phyloP scores from a whole-genome alignment of 2,329 filamentous ascomycete species.

The Cytospora schulzeri region DNA sequence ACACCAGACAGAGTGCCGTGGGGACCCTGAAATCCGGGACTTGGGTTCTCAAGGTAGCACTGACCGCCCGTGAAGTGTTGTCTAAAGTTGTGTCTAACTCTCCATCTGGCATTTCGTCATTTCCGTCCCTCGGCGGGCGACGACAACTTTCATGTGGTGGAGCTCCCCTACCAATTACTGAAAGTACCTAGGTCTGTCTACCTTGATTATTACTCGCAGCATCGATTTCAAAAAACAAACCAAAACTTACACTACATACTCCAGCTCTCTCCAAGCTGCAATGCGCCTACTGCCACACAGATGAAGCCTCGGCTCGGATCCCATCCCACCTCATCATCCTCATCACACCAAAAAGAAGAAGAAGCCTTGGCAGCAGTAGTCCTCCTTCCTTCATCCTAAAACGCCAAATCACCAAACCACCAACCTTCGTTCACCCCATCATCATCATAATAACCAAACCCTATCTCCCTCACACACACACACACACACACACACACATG shows the following conservation, averaged over 20 bases:
- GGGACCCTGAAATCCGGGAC: conserved; percentile 2
- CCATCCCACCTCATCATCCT: not conserved
- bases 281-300: conserved; percentile 13
- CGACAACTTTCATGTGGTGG: not conserved
- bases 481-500: not conserved
- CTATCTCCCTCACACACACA: no score
- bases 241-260: no score
- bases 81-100: not conserved
- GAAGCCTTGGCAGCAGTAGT: not conserved
- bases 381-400: not conserved
- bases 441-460: no score
- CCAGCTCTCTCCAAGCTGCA: not conserved
- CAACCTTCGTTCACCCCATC: no score
- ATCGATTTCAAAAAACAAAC: no score
- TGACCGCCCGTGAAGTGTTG: not conserved
- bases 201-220: no score
- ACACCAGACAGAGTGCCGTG: no score
- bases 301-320: conserved; percentile 19
- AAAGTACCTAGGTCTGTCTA: no score
- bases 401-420: not conserved
- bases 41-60: not conserved
- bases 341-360: not conserved
- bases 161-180: not conserved
- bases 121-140: not conserved
- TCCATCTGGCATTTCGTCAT: not conserved